Conservation (phyloP, 2,329 filamentous ascomycete genomes). For the Nemania bipapillata region DNA sequence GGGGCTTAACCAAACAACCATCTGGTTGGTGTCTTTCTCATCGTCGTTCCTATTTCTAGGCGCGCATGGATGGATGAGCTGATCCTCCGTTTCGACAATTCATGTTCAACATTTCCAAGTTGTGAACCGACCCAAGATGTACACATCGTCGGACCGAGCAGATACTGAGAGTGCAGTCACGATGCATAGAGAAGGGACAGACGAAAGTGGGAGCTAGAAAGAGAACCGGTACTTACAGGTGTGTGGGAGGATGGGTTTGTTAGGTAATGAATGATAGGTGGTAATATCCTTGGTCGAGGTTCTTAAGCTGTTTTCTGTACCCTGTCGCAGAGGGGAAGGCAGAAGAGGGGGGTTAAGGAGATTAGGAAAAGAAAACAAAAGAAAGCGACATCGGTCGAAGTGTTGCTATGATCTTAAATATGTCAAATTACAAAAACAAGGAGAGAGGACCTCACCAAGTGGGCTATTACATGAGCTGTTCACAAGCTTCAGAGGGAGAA, state of each 20-base stretch:
- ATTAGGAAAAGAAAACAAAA: conserved; percentile 5
- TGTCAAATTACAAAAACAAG: background rate
- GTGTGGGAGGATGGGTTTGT: conserved; percentile 7
- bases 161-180: conserved; percentile 5
- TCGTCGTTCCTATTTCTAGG: conserved; percentile 10
- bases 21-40: background rate
- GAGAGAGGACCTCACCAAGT: no score
- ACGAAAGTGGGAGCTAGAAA: conserved; percentile 4
- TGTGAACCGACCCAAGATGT: conserved; percentile 3
- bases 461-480: conserved; percentile 26
- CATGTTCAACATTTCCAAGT: no score
- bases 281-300: background rate
- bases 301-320: background rate
- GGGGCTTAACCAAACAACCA: conserved; percentile 17
- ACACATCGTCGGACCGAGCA: conserved; percentile 4
- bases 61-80: conserved; percentile 6
- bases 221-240: conserved; percentile 18
- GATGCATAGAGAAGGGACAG: conserved; percentile 2
- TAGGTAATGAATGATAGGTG: no score
- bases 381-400: conserved; percentile 10
- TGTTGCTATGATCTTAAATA: conserved; percentile 11
- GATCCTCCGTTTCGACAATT: conserved; percentile 16
- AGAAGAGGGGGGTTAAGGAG: background rate
- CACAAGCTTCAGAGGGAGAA: conserved; percentile 21
- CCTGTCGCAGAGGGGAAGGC: background rate